Percentiles rank a stretch among this genome's conserved stretches.
These are phyloP conservation scores for Bruguiera sexangula DNA, from an alignment of 345 rosid species.

Conservation along the genomic window DNA sequence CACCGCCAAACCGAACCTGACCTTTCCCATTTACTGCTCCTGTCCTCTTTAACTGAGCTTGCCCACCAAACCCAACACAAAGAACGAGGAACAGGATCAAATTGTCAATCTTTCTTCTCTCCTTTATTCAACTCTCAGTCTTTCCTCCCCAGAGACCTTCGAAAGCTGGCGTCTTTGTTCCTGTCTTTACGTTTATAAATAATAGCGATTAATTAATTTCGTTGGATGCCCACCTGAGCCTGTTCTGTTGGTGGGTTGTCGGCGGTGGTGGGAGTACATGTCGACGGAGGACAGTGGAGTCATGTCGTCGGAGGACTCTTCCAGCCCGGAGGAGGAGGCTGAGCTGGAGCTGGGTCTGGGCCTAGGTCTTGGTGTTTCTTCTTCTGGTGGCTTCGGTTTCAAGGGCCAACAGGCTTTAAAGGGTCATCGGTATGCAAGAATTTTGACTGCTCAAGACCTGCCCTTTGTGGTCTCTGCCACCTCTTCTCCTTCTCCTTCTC, in stretches of 20 bases:
- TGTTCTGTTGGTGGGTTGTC: constrained; percentile 27
- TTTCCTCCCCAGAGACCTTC: too few relatives aligned
- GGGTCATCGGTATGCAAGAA: constrained; percentile 35
- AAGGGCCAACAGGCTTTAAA: constrained; percentile 26
- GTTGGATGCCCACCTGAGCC: neutral
- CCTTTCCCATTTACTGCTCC: constrained; percentile 13
- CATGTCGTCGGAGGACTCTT: constrained; percentile 75
- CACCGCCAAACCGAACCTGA: constrained; percentile 14
- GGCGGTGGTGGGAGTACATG: constrained; percentile 37
- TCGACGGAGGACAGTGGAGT: constrained; percentile 43
- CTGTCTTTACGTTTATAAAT: neutral
- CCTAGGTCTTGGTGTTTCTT: constrained; percentile 39
- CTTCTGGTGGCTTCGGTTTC: constrained; percentile 15
- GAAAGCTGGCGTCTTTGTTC: neutral
- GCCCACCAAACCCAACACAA: neutral
- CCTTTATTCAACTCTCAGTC: too few relatives aligned
- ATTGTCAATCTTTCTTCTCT: neutral
- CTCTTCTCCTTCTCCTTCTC: constrained; percentile 12
- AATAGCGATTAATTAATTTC: neutral
- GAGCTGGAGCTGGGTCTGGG: constrained; percentile 65
- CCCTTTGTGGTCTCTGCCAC: constrained; percentile 33
- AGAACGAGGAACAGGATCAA: neutral
- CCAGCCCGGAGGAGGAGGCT: constrained; percentile 50
- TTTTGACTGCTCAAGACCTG: constrained; percentile 54
- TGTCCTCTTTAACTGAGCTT: neutral